Conservation (phyloP, 2,329 filamentous ascomycete genomes). For the Canariomyces notabilis region DNA sequence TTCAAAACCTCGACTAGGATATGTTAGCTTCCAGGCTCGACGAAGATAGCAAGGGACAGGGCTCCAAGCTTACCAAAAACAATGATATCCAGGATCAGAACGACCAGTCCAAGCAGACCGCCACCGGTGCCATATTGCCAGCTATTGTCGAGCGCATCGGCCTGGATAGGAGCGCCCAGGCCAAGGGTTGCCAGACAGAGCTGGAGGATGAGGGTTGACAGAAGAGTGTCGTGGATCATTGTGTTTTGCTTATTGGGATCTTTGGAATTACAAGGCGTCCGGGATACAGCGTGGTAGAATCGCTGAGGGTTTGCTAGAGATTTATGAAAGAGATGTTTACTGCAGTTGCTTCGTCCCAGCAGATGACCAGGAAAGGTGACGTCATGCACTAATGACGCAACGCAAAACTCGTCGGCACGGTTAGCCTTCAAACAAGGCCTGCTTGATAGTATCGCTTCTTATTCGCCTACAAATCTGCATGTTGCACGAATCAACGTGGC, state of each 20-base stretch:
- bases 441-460: too few species aligned
- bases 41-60: background rate
- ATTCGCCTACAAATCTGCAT: too few species aligned
- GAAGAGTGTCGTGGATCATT: conserved; percentile 31
- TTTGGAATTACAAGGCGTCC: background rate
- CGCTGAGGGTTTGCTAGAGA: too few species aligned
- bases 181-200: conserved; percentile 46
- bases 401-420: too few species aligned
- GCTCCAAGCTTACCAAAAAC: conserved; percentile 49
- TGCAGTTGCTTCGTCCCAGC: too few species aligned
- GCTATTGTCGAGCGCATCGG: conserved; percentile 36
- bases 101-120: conserved; percentile 56
- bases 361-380: background rate
- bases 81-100: conserved; percentile 58
- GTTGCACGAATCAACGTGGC: too few species aligned
- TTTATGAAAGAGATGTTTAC: too few species aligned
- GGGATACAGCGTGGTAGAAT: too few species aligned
- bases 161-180: conserved; percentile 43
- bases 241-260: background rate
- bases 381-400: conserved; percentile 1
- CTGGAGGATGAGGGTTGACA: conserved; percentile 44
- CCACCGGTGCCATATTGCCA: conserved; percentile 59
- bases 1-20: conserved; percentile 57
- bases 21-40: conserved; percentile 11
- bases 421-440: too few species aligned